Conservation (phyloP, 495 filamentous ascomycete species). For the Penicillium paxilli region DNA sequence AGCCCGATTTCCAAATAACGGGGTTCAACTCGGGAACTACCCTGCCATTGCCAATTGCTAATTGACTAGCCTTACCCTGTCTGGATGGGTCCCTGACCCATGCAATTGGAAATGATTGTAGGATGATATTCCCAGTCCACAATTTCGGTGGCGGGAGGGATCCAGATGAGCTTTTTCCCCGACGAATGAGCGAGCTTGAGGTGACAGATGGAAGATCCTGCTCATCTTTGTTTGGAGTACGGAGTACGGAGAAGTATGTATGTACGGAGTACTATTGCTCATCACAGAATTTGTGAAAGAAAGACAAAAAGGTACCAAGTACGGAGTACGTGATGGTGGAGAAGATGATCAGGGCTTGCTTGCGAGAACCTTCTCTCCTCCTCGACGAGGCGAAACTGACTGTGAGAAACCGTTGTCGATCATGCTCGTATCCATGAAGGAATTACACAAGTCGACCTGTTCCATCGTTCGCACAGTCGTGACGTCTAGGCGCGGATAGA, state of each 20-base stretch:
- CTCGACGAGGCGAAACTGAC: background rate
- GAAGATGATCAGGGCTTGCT: too few species aligned
- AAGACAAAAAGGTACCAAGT: too few species aligned
- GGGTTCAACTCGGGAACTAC: background rate
- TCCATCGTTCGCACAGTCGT: background rate
- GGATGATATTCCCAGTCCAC: background rate
- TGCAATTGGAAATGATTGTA: background rate
- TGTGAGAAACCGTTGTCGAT: constrained; percentile 33
- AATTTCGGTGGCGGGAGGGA: background rate
- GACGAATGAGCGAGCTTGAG: constrained; percentile 9
- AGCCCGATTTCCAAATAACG: background rate
- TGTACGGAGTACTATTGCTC: too few species aligned
- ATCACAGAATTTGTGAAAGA: too few species aligned
- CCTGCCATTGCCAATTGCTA: too few species aligned
- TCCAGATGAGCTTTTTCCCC: constrained; percentile 1
- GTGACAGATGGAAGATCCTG: background rate
- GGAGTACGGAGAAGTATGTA: too few species aligned
- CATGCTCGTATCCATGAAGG: constrained; percentile 6
- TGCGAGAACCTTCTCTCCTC: background rate
- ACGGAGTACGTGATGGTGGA: too few species aligned
- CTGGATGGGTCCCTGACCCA: background rate
- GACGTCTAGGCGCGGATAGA: constrained; percentile 1
- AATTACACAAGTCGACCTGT: background rate
- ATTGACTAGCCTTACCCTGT: background rate
- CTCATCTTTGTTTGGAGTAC: background rate